These are phyloP conservation scores for Solanum pinnatisectum DNA, from an alignment of 257 asterid species.

Conservation along the genomic window DNA sequence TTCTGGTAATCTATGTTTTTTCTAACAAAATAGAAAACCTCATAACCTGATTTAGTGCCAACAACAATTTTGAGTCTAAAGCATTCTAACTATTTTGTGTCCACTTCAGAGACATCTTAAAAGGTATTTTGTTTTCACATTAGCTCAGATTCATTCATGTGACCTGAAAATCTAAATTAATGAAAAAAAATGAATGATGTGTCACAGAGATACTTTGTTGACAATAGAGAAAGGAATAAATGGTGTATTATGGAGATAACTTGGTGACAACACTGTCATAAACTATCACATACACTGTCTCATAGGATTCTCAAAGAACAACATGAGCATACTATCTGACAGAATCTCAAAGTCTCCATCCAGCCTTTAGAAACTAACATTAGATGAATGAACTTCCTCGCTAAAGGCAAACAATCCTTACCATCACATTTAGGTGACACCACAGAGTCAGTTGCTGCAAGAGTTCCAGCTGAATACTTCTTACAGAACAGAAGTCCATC, in stretches of 20 bases:
- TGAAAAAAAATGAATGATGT: neutral
- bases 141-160: neutral
- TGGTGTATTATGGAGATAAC: neutral
- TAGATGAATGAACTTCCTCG: neutral
- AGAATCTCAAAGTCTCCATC: neutral
- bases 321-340: neutral
- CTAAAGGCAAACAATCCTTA: neutral
- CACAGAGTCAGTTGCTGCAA: neutral
- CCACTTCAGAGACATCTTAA: neutral
- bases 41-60: neutral
- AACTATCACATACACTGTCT: neutral
- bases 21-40: neutral
- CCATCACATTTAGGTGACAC: neutral
- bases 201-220: neutral
- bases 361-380: neutral
- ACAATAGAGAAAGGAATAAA: neutral
- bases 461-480: neutral
- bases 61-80: neutral
- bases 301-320: neutral
- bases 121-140: neutral
- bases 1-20: neutral
- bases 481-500: neutral
- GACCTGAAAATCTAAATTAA: neutral
- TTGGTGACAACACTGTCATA: neutral
- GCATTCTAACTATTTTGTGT: neutral